A percentile compares a stretch with the other conserved stretches of the same genome.
Conservation (phyloP, 345 rosid species). For the Luvunga scandens region DNA sequence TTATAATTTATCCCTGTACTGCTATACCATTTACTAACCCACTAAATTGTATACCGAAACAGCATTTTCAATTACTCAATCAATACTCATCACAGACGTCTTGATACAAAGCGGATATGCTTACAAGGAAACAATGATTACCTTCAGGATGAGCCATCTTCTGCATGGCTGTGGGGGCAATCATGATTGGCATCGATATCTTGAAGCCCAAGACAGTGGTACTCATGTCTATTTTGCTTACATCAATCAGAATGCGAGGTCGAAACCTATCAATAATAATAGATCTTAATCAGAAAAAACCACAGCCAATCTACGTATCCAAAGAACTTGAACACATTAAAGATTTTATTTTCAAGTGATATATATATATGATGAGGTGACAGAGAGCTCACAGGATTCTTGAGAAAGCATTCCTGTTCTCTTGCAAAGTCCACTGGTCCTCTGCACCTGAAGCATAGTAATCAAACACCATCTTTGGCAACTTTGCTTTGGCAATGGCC, state of each 20-base stretch:
- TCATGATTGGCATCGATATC: constrained; percentile 87
- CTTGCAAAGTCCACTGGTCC: constrained; percentile 74
- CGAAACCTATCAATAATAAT: constrained; percentile 45
- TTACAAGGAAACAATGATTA: constrained; percentile 1
- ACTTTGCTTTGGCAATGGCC: constrained; percentile 59
- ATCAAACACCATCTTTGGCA: constrained; percentile 83
- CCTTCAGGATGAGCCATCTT: constrained; percentile 97
- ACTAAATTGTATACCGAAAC: background rate
- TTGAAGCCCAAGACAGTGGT: constrained; percentile 77
- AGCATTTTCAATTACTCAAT: background rate
- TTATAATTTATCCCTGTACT: background rate
- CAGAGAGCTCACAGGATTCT: constrained; percentile 55
- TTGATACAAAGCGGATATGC: background rate
- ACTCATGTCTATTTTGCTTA: constrained; percentile 72
- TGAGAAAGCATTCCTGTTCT: constrained; percentile 71
- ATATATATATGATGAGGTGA: background rate
- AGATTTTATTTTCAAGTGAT: background rate
- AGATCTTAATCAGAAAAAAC: background rate
- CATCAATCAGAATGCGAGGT: constrained; percentile 83
- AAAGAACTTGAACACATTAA: background rate
- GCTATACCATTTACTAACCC: background rate
- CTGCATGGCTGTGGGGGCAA: constrained; percentile 89
- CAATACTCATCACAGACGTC: background rate
- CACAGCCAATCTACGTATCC: background rate
- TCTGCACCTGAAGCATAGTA: constrained; percentile 85